Percentiles rank a stretch among this genome's conserved stretches.
phyloP scores from a whole-genome alignment of 2,329 filamentous ascomycete species.

The Microdochium bolleyi region DNA sequence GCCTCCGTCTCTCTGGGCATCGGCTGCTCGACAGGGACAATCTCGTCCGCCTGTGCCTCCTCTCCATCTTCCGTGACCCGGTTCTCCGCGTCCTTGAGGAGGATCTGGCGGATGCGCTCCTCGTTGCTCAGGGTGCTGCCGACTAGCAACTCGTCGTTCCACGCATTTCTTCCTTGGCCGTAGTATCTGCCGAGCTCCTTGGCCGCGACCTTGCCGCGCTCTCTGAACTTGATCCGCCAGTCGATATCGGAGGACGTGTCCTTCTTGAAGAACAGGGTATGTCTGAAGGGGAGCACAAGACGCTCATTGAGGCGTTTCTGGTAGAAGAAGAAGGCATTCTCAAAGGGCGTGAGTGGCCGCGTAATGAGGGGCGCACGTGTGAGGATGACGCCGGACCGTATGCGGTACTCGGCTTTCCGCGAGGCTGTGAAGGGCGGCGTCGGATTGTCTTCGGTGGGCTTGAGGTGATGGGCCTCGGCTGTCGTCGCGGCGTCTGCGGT shows the following conservation, averaged over 20 bases:
- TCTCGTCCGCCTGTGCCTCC: slow-evolving; percentile 46
- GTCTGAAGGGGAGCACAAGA: slow-evolving; percentile 75
- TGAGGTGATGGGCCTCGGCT: slow-evolving; percentile 24
- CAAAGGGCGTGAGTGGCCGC: slow-evolving; percentile 75
- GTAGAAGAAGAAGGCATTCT: slow-evolving; percentile 92
- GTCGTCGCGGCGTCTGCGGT: slow-evolving; percentile 23
- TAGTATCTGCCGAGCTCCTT: slow-evolving; percentile 83
- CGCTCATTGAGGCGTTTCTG: slow-evolving; percentile 96
- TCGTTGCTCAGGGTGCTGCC: slow-evolving; percentile 61
- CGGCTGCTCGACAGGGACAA: slow-evolving; percentile 63
- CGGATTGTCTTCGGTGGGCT: slow-evolving; percentile 21
- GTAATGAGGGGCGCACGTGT: slow-evolving; percentile 86
- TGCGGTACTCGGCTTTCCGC: slow-evolving; percentile 30
- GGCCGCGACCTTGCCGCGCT: slow-evolving; percentile 64
- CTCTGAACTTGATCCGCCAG: slow-evolving; percentile 79
- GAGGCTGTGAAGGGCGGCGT: slow-evolving; percentile 18
- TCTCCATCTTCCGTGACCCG: slow-evolving; percentile 53
- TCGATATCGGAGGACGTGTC: slow-evolving; percentile 78
- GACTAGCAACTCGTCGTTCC: slow-evolving; percentile 86
- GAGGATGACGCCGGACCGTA: slow-evolving; percentile 66
- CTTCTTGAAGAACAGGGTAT: slow-evolving; percentile 91
- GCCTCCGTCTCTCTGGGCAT: slow-evolving; percentile 67
- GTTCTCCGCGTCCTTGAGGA: slow-evolving; percentile 69
- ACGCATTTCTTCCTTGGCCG: slow-evolving; percentile 59
- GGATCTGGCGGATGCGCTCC: slow-evolving; percentile 55